phyloP scores from a whole-genome alignment of 83 land plant species.

The Thuja plicata region DNA sequence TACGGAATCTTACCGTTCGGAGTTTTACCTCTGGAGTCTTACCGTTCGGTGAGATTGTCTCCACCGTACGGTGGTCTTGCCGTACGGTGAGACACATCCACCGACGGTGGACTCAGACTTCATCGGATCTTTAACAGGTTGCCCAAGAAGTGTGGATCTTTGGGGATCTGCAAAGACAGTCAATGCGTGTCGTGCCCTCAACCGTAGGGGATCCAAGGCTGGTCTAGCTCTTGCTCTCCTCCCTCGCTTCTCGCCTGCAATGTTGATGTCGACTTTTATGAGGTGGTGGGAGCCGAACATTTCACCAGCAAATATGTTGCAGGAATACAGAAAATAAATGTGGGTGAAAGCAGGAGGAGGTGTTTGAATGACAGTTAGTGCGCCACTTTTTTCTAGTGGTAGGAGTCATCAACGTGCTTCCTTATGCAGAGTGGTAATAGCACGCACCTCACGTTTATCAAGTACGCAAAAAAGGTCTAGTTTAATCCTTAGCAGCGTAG shows the following conservation, averaged over 20 bases:
- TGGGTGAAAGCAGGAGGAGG: constrained; percentile 11
- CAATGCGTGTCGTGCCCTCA: constrained; percentile 37
- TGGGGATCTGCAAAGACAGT: constrained; percentile 29
- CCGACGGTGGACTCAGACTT: too few relatives aligned
- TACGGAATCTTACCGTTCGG: too few relatives aligned
- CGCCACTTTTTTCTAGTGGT: constrained; percentile 21
- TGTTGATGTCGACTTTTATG: constrained; percentile 18
- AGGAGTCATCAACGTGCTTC: constrained; percentile 20
- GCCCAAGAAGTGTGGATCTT: constrained; percentile 24
- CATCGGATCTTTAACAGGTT: too few relatives aligned
- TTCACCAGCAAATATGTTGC: constrained; percentile 15
- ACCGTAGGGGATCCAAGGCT: constrained; percentile 18
- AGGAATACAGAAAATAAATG: neutral
- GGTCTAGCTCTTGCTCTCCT: constrained; percentile 18
- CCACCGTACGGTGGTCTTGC: too few relatives aligned
- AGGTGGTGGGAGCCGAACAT: constrained; percentile 36
- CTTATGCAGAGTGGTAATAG: constrained; percentile 3
- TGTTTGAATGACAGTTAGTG: constrained; percentile 30
- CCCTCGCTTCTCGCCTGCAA: constrained; percentile 12
- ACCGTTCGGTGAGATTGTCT: too few relatives aligned
- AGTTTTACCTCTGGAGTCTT: too few relatives aligned
- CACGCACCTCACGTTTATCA: constrained; percentile 23
- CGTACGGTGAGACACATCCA: too few relatives aligned
- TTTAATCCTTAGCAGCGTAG: too few relatives aligned
- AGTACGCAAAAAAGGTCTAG: neutral